Base-by-base conservation (phyloP, 257 asterid genomes). In the Nemophila menziesii region DNA sequence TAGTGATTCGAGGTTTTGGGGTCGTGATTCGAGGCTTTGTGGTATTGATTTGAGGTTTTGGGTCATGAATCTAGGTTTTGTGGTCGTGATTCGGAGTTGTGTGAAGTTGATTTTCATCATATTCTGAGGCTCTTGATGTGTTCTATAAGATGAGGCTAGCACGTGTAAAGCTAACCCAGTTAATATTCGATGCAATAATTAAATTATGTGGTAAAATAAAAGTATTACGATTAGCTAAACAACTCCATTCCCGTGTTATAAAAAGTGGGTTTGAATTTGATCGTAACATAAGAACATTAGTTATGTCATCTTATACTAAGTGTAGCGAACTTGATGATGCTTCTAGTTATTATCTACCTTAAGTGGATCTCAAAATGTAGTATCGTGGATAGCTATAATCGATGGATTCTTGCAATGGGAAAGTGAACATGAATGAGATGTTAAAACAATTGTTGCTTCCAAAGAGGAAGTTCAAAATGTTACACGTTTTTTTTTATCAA, bases 361-460 rank as follows among this genome's bases (percentile, higher is more conserved):
- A 56, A 69, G 47, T 34, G 57, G 48, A 27, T 53, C 45, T 55
- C 80, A 62, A 45, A 80, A 66, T 36, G 98, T 89, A 57, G 87
- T 89, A 27, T 73, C 95, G 4, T 89, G 95, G 95, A 89, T 95
- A 39, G 94, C 93, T 21, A 53, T 84, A 44, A 84, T 89, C 23
- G 72, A 89, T 1, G 98, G 94, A 33, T 78, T 59, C 62, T 55
- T 83, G 66, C 78, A 78, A n/a, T n/a, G n/a, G n/a, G n/a, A n/a
- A n/a, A n/a, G n/a, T n/a, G n/a, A n/a, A n/a, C n/a, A n/a, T n/a
- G n/a, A n/a, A n/a, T n/a, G n/a, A n/a, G n/a, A n/a, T n/a, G n/a
- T n/a, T n/a, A n/a, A n/a, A n/a, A n/a, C n/a, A n/a, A n/a, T n/a
- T n/a, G n/a, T n/a, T n/a, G n/a, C n/a, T n/a, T n/a, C n/a, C n/a